Base-by-base conservation (phyloP, 106 monocot species). In the Narthecium ossifragum region DNA sequence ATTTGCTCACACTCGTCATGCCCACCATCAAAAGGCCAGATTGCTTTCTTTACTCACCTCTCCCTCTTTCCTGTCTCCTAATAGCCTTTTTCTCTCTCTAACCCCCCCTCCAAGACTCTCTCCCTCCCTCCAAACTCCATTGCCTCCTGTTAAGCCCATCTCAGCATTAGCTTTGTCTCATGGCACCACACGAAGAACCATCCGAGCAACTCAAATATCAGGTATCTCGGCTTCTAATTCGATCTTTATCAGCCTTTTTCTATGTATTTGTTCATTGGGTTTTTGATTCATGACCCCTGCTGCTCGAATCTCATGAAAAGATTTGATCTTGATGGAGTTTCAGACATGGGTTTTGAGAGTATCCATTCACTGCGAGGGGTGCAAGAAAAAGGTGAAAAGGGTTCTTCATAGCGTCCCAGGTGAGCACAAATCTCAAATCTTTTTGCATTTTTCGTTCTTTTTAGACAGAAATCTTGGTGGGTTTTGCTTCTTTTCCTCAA, bases 351-450 rank as follows among this genome's bases (percentile, higher is more conserved):
- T 67, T n/a, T 34, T 90, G 31, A 81, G 71, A 68, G 78, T 85
- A 28, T 78, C 80, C 22, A 88, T 83, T 58, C 80, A 92, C 66
- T 86, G 80, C 48, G 64, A 78, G 39, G 85, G 85, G 26, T 80
- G 79, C 78, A 84, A 81, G 81, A 72, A 65, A 41, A 78, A 76
- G 23, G 81, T 85, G 5, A 77, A 74, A 63, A 81, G 46, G 55
- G 61, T 85, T 9, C 75, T 84, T 31, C 67, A 77, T 24, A 73
- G 12, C 24, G 71, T 80, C 31, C 60, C 67, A 23, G 83, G 84
- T 84, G 33, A 15, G 1, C 54, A 14, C 26, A 15, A 15, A 46
- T 48, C 12, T 21, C 52, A 27, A 26, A 3, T 21, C 0, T n/a
- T n/a, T n/a, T n/a, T n/a, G n/a, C n/a, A n/a, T n/a, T n/a, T n/a